Evolutionary conservation across 257 asterid species (phyloP), one percentile per base, ranked within the genome.

Genomic region (Penstemon barbatus): DNA sequence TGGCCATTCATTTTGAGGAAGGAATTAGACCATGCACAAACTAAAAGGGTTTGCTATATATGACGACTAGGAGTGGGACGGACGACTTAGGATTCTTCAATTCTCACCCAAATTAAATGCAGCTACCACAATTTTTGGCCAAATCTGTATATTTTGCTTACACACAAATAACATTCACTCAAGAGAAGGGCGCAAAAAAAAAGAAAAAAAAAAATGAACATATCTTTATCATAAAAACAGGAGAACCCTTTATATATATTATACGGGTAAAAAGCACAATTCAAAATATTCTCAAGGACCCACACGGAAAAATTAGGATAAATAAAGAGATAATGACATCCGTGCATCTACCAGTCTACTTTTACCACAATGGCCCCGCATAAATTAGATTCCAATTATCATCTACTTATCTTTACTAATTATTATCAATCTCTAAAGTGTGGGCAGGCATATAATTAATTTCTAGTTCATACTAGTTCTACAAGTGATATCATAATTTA

Each of bases 241-340:
- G 36, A 11, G 33, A 1, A 25, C 33, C 33, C 33, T 25, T 25
- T 15, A n/a, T n/a, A n/a, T 15, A 15, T 15, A 15, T 25, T 25
- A 25, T 25, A 25, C 33, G 33, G 33, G 3, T 25, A 25, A 25
- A 25, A 33, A 11, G 39, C 38, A 46, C 51, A 25, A 78, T 40
- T 69, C 37, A 61, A 77, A 78, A 79, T 81, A 81, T 75, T 81
- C 83, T 75, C 5, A 0, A 3, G 78, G 81, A 50, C 86, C 86
- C 86, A 81, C 83, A 50, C 80, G 81, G 78, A 70, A 36, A 60
- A 60, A 59, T 59, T 12, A 65, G 39, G 46, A 33, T 18, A 43
- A 74, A 71, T 55, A 55, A 50, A 59, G 60, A 5, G 71, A 49
- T 57, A 63, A 25, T 44, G 52, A 56, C 57, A 57, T 54, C 54